Base-by-base conservation (phyloP, 208 protist genomes). In the Porcisia deanei region DNA sequence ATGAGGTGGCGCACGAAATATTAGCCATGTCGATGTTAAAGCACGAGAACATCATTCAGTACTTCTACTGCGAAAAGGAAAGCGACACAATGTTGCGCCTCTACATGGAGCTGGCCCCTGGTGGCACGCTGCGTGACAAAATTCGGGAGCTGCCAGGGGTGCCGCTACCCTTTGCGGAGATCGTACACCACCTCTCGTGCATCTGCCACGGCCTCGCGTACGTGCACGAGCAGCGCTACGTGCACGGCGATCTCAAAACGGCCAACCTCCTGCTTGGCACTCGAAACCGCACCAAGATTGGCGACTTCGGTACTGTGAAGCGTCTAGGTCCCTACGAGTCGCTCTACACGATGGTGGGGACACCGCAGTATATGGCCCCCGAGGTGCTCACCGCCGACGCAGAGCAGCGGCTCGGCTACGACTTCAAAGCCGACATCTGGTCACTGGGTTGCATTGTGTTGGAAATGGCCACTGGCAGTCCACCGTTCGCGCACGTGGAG, bases 41-140 rank as follows among this genome's bases (percentile, higher is more conserved):
- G 59, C 95, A 98, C 81, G 89, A 96, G 53, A 98, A 98, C 82
- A 98, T 98, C 73, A 97, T 98, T 45, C 92, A 93, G 73, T 98
- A 98, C 82, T 98, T 97, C 75, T 93, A 90, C 82, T 97, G 96
- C 71, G 87, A 95, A 63, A 94, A 97, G 73, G 86, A 93, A 61
- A 90, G 80, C 79, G 88, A 96, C 53, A 90, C 84, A 22, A 53
- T 71, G 72, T 76, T 98, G 73, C 83, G 96, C 30, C 83, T 98
- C 37, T 98, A 97, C 77, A 97, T 98, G 91, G 97, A 98, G 75
- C 90, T 97, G 60, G 90, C 97, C 12, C 80, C 96, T 6, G 91
- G 91, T 25, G 97, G 97, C 43, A 96, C 94, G 25, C 79, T 98
- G 47, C 80, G 86, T 12, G 84, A 94, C 39, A 91, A 95, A 63